Base-by-base conservation (phyloP, 768 basidiomycete genomes). In the Kwoniella sp. region DNA sequence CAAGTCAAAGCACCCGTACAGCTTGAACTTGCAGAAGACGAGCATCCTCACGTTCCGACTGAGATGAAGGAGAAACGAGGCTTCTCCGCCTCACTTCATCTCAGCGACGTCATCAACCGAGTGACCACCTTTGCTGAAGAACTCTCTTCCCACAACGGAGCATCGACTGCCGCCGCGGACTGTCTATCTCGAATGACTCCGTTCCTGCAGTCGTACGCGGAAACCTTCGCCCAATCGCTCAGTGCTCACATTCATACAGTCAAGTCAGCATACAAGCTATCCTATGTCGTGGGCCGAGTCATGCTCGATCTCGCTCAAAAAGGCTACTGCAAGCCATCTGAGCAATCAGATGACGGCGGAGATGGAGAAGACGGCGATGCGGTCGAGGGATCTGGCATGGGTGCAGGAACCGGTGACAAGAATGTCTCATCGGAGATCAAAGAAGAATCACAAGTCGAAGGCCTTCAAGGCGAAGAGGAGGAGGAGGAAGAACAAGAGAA, bases 371-470 rank as follows among this genome's bases (percentile, higher is more conserved):
- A 83, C 17, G 80, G 74, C 27, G 76, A 80, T 55, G 74, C 74
- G 2, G 83, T 83, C 6, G 90, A 84, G 36, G 95, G 95, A 4
- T 86, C 89, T 2, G 96, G 96, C 2, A 81, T 99, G 55, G 96
- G 96, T 1, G 87, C 90, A 69, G 96, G 96, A 1, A 83, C 85
- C 1, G 96, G 96, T 0, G 82, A 83, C 29, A 86, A 95, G 77
- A 89, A 97, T 72, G 89, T 93, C 60, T 92, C 90, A 83, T 89
- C 92, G 72, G 90, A 97, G 75, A 93, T 98, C 57, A 88, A 94
- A 74, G 93, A 97, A 60, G 93, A 98, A 80, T 89, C 90, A 72
- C 95, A 99, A 72, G 90, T 98, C 7, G 96, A 99, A 72, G 96
- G 96, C 0, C 82, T 98, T 24, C 85, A 88, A 76, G 89, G 86